A percentile compares a stretch with the other conserved stretches of the same genome.
phyloP scores from a whole-genome alignment of 306 rosid genomes.

The Clitoria ternatea region DNA sequence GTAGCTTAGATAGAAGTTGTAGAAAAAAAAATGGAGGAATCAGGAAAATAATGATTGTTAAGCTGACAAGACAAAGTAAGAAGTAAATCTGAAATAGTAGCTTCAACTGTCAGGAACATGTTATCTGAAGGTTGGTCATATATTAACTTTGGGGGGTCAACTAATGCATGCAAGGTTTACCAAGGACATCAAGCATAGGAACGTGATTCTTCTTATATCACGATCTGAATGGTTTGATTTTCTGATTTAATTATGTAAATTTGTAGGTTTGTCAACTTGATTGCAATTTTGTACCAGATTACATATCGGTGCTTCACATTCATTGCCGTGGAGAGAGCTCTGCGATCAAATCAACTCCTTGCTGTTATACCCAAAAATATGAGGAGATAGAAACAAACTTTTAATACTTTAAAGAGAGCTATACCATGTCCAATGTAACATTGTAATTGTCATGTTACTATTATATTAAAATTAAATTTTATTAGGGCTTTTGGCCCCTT shows the following conservation, averaged over 20 bases:
- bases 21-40: not conserved
- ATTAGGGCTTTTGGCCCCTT: too few relatives aligned
- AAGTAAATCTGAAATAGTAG: not conserved
- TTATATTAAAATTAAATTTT: slow-evolving; percentile 24
- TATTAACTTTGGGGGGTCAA: not conserved
- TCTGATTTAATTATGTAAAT: slow-evolving; percentile 18
- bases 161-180: slow-evolving; percentile 1
- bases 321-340: slow-evolving; percentile 19
- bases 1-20: not conserved
- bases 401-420: slow-evolving; percentile 17
- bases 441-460: slow-evolving; percentile 22
- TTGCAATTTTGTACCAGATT: slow-evolving; percentile 42
- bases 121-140: not conserved
- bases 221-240: slow-evolving; percentile 10
- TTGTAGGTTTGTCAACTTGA: slow-evolving; percentile 27
- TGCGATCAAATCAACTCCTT: slow-evolving; percentile 26
- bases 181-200: slow-evolving; percentile 6
- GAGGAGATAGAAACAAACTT: not conserved
- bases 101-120: slow-evolving; percentile 4
- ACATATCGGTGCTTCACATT: slow-evolving; percentile 22
- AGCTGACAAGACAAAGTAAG: not conserved
- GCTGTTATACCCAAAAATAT: slow-evolving; percentile 14
- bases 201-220: slow-evolving; percentile 2
- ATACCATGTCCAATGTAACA: slow-evolving; percentile 21
- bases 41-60: not conserved